Evolutionary conservation across 768 basidiomycete genomes (phyloP).

Genomic region (Chalciporus sphaerocephalus): DNA sequence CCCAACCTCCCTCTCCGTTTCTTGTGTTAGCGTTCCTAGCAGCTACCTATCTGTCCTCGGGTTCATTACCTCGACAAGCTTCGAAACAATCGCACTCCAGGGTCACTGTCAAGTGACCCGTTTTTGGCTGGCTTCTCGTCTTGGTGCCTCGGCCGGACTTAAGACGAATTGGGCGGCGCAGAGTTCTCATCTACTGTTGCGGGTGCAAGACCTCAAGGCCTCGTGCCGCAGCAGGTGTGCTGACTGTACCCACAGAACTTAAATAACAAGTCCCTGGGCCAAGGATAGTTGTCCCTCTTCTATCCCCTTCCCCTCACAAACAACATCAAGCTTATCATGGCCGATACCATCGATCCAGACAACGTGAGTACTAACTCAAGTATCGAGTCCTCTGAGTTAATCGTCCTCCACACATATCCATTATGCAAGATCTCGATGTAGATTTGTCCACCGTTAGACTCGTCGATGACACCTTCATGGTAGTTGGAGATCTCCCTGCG

Average conservation of each 20-base stretch:
- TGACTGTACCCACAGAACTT: slow-evolving; percentile 16
- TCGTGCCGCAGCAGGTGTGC: slow-evolving; percentile 3
- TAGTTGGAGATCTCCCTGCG: background rate
- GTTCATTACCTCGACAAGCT: no score
- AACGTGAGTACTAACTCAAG: background rate
- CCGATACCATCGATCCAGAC: background rate
- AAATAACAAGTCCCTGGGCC: slow-evolving; percentile 9
- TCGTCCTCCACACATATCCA: slow-evolving; percentile 9
- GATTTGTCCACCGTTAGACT: slow-evolving; percentile 2
- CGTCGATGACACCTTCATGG: slow-evolving; percentile 11
- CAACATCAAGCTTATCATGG: background rate
- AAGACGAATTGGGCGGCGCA: no score
- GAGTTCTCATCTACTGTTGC: background rate
- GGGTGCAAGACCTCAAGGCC: slow-evolving; percentile 4
- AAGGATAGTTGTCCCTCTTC: background rate
- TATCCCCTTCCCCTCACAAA: background rate
- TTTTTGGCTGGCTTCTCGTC: no score
- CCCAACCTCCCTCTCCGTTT: no score
- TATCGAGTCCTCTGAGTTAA: background rate
- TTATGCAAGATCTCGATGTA: slow-evolving; percentile 9
- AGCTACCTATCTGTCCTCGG: no score
- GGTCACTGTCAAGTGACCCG: no score
- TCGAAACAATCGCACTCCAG: no score
- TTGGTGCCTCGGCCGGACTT: no score
- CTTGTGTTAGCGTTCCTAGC: no score